These are phyloP conservation scores for Anthoceros angustus DNA, from an alignment of 225 moss, liverwort and hornwort species.

Conservation along the genomic window DNA sequence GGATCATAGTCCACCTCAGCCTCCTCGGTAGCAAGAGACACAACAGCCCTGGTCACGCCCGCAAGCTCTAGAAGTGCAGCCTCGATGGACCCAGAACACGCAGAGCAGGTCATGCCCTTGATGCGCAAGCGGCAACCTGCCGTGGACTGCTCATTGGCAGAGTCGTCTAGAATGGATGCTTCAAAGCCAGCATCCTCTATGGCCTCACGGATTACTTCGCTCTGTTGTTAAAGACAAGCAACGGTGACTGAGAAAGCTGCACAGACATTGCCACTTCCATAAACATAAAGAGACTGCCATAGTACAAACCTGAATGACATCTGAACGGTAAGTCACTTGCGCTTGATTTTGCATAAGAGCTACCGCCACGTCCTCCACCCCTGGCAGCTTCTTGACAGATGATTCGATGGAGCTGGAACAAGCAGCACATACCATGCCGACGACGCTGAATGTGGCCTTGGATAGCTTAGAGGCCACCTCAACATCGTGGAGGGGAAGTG, in stretches of 20 bases:
- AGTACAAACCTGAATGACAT: neutral
- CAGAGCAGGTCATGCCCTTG: neutral
- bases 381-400: neutral
- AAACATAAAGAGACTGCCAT: neutral
- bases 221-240: neutral
- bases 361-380: neutral
- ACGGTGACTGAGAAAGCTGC: neutral
- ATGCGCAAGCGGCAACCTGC: neutral
- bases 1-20: conserved; percentile 3
- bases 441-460: neutral
- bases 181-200: conserved; percentile 4
- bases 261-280: neutral
- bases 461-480: neutral
- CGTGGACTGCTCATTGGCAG: neutral
- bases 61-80: neutral
- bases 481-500: neutral
- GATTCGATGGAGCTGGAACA: neutral
- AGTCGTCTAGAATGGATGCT: neutral
- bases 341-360: neutral
- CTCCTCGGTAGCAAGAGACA: neutral
- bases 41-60: neutral
- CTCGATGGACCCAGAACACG: neutral
- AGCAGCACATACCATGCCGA: conserved; percentile 1
- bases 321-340: neutral
- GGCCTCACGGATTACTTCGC: neutral